phyloP scores from a whole-genome alignment of 805 yeast genomes.

The Wickerhamomyces chaumierensis region DNA sequence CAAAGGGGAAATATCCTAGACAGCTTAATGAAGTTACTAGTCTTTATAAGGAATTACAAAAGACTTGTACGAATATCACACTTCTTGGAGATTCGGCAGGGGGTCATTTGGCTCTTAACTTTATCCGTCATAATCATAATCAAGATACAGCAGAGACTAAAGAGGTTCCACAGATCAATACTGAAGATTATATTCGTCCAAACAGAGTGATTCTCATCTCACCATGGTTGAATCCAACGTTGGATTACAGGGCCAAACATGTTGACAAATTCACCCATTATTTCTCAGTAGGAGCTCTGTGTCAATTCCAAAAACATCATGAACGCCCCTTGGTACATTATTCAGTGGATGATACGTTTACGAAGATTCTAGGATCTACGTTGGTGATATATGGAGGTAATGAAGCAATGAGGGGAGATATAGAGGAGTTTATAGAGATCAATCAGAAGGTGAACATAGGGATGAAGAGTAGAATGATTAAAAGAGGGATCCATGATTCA shows the following conservation, averaged over 20 bases:
- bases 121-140: conserved; percentile 10
- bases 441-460: not conserved
- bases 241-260: not conserved
- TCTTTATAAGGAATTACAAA: conserved; percentile 10
- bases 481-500: not conserved
- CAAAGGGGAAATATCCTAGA: conserved; percentile 11
- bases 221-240: not conserved
- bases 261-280: not conserved
- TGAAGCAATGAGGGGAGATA: not conserved
- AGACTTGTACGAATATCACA: conserved; percentile 11
- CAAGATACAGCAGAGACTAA: not conserved
- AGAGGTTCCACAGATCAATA: not conserved
- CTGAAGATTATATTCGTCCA: not conserved
- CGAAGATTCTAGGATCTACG: not conserved
- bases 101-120: conserved; percentile 16
- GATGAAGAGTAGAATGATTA: not conserved
- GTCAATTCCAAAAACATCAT: not conserved
- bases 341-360: not conserved
- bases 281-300: not conserved
- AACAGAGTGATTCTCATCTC: not conserved
- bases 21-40: conserved; percentile 16
- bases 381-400: not conserved
- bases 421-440: not conserved
- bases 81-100: conserved; percentile 23
- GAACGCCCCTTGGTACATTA: not conserved